phyloP scores from a whole-genome alignment of 805 yeast genomes.

The Myxozyma mucilagina region DNA sequence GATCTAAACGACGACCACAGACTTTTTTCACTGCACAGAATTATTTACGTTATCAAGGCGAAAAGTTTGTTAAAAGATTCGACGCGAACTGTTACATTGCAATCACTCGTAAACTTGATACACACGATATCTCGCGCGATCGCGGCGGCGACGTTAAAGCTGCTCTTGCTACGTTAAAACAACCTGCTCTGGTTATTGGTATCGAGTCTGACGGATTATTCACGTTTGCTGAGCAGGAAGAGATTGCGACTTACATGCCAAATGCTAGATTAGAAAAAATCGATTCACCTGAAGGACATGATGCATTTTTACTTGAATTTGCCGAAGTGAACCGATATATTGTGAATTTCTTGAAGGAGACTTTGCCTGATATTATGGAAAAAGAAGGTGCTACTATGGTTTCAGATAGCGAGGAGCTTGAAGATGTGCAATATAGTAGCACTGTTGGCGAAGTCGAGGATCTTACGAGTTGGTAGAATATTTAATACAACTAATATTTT shows the following conservation, averaged over 20 bases:
- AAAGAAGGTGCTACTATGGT: slow-evolving; percentile 46
- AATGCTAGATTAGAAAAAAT: slow-evolving; percentile 67
- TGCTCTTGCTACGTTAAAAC: slow-evolving; percentile 60
- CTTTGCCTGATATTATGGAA: slow-evolving; percentile 60
- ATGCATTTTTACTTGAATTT: slow-evolving; percentile 91
- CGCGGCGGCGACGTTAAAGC: slow-evolving; percentile 52
- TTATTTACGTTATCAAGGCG: slow-evolving; percentile 90
- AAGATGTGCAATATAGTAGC: slow-evolving; percentile 55
- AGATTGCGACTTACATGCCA: slow-evolving; percentile 72
- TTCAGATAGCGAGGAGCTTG: slow-evolving; percentile 33
- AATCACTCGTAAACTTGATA: slow-evolving; percentile 88
- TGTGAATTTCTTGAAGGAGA: slow-evolving; percentile 58
- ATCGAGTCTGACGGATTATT: slow-evolving; percentile 90
- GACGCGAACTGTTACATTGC: slow-evolving; percentile 97
- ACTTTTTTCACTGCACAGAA: slow-evolving; percentile 91
- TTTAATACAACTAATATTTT: background rate
- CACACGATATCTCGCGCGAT: slow-evolving; percentile 89
- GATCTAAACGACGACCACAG: slow-evolving; percentile 40
- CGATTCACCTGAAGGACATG: slow-evolving; percentile 95
- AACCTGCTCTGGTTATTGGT: slow-evolving; percentile 85
- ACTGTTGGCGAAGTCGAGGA: slow-evolving; percentile 90
- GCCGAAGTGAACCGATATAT: slow-evolving; percentile 73
- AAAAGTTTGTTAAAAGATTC: slow-evolving; percentile 82
- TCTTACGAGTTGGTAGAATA: slow-evolving; percentile 83
- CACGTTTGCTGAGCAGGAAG: slow-evolving; percentile 87